phyloP scores from a whole-genome alignment of 495 filamentous ascomycete genomes.

The Aspergillus cavernicola region DNA sequence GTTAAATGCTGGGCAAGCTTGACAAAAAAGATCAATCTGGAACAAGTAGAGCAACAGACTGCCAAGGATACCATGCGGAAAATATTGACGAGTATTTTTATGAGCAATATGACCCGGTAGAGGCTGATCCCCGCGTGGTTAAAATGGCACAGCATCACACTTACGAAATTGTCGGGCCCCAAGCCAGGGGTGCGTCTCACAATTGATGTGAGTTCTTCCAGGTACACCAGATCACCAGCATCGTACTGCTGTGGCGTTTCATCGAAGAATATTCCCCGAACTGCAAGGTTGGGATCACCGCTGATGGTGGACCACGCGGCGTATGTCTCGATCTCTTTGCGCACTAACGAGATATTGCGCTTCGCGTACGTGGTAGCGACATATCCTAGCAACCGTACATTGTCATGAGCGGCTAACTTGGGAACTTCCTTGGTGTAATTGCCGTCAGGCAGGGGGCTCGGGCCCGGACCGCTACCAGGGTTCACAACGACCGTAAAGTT shows the following conservation, averaged over 20 bases:
- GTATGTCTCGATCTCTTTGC: constrained; percentile 46
- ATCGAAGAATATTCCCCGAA: constrained; percentile 48
- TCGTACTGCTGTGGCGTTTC: constrained; percentile 44
- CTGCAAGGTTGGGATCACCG: constrained; percentile 31
- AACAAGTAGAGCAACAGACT: no score
- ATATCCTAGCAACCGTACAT: constrained; percentile 54
- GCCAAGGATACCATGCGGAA: no score
- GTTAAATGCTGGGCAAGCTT: constrained; percentile 4
- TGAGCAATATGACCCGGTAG: not conserved
- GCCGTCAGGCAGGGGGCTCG: constrained; percentile 39
- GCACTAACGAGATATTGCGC: constrained; percentile 36
- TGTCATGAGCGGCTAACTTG: constrained; percentile 37
- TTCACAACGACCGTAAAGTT: constrained; percentile 55
- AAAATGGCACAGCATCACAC: constrained; percentile 19
- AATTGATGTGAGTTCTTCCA: constrained; percentile 33
- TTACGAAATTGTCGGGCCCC: constrained; percentile 38
- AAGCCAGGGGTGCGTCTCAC: constrained; percentile 32
- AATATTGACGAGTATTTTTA: no score
- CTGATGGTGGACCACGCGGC: constrained; percentile 41
- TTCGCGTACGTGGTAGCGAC: constrained; percentile 49
- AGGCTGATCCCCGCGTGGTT: constrained; percentile 9
- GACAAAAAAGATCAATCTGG: constrained; percentile 7
- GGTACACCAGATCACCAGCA: constrained; percentile 30
- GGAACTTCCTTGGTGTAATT: constrained; percentile 51
- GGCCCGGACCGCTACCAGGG: constrained; percentile 52